Conservation (phyloP, 441 rosid genomes). For the Manihot esculenta region DNA sequence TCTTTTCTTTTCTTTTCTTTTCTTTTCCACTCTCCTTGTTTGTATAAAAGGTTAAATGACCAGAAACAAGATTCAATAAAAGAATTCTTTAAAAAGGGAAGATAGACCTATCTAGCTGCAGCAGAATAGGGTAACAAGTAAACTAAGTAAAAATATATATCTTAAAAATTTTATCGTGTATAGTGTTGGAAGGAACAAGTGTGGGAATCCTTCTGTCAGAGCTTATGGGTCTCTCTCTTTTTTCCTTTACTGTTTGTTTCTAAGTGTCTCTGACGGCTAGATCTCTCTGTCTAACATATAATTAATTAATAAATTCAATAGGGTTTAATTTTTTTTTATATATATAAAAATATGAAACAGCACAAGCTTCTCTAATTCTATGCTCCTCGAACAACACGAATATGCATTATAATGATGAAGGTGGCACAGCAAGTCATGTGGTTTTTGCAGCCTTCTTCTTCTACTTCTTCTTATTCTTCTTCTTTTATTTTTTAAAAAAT, state of each 20-base stretch:
- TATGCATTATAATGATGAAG: constrained; percentile 15
- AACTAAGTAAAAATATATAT: neutral
- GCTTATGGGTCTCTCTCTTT: constrained; percentile 16
- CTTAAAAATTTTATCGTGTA: constrained; percentile 35
- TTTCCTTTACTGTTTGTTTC: constrained; percentile 17
- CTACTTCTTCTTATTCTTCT: neutral
- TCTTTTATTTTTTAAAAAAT: neutral
- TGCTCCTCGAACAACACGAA: too few species aligned
- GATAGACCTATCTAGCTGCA: neutral
- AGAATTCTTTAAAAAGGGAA: too few species aligned
- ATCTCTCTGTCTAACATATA: neutral
- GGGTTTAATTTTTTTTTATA: neutral
- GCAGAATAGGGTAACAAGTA: neutral
- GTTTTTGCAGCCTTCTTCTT: constrained; percentile 12
- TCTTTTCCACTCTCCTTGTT: constrained; percentile 26
- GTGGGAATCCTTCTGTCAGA: constrained; percentile 52
- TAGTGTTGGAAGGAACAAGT: constrained; percentile 44
- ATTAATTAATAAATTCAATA: too few species aligned
- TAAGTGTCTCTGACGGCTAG: constrained; percentile 28
- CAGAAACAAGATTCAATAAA: neutral
- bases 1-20: neutral
- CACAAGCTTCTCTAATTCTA: constrained; percentile 8
- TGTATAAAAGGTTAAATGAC: constrained; percentile 34
- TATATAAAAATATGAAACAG: neutral
- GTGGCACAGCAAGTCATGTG: constrained; percentile 30